phyloP scores from a whole-genome alignment of 129 eudicot species.

The Chrysanthemum lavandulifolium region DNA sequence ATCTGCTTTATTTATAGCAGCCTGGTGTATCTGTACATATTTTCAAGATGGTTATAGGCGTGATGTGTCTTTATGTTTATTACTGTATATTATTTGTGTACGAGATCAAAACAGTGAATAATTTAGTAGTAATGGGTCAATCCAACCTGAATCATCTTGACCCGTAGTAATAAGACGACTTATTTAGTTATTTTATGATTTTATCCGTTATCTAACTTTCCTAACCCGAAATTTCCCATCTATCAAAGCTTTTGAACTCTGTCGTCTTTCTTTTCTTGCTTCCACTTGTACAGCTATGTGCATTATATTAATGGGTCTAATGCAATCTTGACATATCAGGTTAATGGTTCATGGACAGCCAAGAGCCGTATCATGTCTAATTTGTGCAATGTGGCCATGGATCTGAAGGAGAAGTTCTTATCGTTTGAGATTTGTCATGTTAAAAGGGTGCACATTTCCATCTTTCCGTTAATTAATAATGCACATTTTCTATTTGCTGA shows the following conservation, averaged over 20 bases:
- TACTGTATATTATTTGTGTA: neutral
- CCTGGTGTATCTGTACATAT: too few relatives aligned
- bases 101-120: neutral
- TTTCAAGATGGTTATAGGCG: too few relatives aligned
- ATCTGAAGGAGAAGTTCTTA: neutral
- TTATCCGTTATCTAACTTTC: neutral
- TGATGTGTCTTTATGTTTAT: neutral
- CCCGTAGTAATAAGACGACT: neutral
- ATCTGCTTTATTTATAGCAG: too few relatives aligned
- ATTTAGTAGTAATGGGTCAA: neutral
- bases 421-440: neutral
- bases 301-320: neutral
- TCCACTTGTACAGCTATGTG: neutral
- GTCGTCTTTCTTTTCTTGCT: neutral
- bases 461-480: neutral
- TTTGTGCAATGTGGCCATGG: neutral
- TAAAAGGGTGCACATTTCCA: neutral
- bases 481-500: too few relatives aligned
- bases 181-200: neutral
- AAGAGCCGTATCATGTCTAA: neutral
- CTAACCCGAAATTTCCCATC: neutral
- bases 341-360: constrained; percentile 1
- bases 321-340: neutral
- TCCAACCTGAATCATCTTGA: neutral
- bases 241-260: neutral